phyloP scores from a whole-genome alignment of 805 yeast genomes.

The Yarrowia divulgata region DNA sequence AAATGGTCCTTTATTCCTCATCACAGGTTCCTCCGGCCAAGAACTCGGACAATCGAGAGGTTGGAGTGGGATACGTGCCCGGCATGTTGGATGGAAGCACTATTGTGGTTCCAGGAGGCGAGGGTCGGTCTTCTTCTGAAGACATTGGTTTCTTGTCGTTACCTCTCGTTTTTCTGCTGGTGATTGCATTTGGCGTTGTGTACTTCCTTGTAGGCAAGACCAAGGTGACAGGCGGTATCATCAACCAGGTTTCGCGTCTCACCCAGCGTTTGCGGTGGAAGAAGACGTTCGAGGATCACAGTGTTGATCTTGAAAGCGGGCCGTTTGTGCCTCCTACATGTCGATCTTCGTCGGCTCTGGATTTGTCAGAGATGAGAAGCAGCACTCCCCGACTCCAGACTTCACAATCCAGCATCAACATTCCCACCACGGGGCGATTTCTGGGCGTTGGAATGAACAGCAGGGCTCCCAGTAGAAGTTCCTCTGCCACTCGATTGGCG shows the following conservation, averaged over 20 bases:
- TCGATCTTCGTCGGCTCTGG: conserved; percentile 12
- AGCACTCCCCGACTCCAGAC: conserved; percentile 18
- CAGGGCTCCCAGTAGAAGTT: conserved; percentile 18
- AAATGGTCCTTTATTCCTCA: conserved; percentile 81
- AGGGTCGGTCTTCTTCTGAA: neutral
- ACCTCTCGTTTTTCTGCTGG: conserved; percentile 9
- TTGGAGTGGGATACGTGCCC: conserved; percentile 27
- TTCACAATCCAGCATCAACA: conserved; percentile 1
- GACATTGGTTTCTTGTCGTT: conserved; percentile 4
- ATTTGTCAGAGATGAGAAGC: conserved; percentile 11
- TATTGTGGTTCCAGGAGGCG: conserved; percentile 25
- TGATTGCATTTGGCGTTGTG: conserved; percentile 18
- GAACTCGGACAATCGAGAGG: conserved; percentile 12
- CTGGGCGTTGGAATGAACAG: neutral
- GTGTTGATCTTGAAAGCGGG: conserved; percentile 19
- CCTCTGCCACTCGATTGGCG: conserved; percentile 3
- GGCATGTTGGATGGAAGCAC: conserved; percentile 25
- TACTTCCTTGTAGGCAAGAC: conserved; percentile 20
- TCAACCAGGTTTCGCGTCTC: conserved; percentile 8
- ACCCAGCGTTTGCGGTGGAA: neutral
- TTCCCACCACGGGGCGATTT: conserved; percentile 9
- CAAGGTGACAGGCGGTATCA: conserved; percentile 15
- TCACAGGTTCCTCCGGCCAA: conserved; percentile 54
- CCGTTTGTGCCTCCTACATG: conserved; percentile 7
- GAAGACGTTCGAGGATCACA: neutral